Evolutionary conservation across 495 filamentous ascomycete species (phyloP).

Genomic region (Podospora didyma): DNA sequence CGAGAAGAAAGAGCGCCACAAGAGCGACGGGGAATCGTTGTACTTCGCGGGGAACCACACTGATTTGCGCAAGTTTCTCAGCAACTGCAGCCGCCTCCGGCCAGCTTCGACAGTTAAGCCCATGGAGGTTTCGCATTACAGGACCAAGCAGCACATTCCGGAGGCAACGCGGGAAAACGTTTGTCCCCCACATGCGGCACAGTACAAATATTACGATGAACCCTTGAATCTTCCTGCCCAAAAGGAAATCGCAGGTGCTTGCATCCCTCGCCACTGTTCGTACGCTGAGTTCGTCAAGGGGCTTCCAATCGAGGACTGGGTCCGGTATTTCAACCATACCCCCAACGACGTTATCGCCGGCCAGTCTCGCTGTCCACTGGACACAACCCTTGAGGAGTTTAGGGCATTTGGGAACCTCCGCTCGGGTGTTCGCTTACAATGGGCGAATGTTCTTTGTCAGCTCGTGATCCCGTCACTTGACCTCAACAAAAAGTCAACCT

Average conservation of each 20-base stretch:
- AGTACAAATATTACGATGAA: constrained; percentile 32
- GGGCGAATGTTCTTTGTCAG: constrained; percentile 52
- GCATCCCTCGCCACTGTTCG: constrained; percentile 8
- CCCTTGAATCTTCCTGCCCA: background rate
- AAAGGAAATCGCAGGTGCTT: background rate
- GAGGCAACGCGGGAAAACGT: constrained; percentile 29
- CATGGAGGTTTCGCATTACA: constrained; percentile 13
- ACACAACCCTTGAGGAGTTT: constrained; percentile 49
- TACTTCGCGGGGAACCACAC: background rate
- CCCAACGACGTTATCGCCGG: constrained; percentile 45
- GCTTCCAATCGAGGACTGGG: constrained; percentile 4
- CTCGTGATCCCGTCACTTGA: constrained; percentile 43
- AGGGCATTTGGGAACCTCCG: constrained; percentile 45
- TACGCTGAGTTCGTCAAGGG: constrained; percentile 2
- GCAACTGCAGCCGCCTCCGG: constrained; percentile 5
- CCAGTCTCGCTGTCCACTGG: constrained; percentile 37
- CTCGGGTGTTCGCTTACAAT: constrained; percentile 46
- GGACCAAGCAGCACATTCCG: constrained; percentile 8
- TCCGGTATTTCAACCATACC: constrained; percentile 14
- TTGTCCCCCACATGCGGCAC: constrained; percentile 43
- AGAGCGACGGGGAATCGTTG: background rate
- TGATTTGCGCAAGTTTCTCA: background rate
- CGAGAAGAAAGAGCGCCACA: constrained; percentile 2
- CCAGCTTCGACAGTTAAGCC: constrained; percentile 14
- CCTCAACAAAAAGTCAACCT: constrained; percentile 43